Percentiles rank a stretch among this genome's conserved stretches.
Conservation (phyloP, 2,329 filamentous ascomycete genomes). For the Aspergillus niger region DNA sequence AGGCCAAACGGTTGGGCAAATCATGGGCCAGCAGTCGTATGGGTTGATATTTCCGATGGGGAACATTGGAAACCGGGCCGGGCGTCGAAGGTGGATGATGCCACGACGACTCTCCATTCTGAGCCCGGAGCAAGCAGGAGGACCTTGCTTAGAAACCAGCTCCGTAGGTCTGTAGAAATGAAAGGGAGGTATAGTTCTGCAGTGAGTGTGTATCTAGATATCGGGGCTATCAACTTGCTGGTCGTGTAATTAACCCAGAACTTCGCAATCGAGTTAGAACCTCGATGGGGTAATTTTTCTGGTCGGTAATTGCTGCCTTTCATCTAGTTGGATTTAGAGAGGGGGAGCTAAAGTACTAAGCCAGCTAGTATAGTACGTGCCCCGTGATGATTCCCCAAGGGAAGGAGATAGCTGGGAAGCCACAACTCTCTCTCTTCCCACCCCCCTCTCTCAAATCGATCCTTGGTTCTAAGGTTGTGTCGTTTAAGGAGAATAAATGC, state of each 20-base stretch:
- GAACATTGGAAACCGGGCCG: not conserved
- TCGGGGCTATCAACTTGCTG: not conserved
- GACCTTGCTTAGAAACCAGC: not conserved
- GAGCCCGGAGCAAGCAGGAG: not conserved
- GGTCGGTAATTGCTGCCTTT: not conserved
- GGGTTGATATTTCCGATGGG: conserved; percentile 18
- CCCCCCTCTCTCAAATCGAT: no score
- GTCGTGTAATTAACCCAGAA: not conserved
- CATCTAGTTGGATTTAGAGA: not conserved
- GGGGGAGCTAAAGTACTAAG: not conserved
- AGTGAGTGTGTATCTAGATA: not conserved
- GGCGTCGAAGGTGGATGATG: not conserved
- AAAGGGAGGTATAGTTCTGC: not conserved
- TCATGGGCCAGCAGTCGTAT: not conserved
- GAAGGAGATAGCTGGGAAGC: not conserved
- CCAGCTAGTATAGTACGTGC: not conserved
- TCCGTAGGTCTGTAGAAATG: not conserved
- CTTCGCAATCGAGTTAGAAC: not conserved
- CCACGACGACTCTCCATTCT: not conserved
- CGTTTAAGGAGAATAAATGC: no score
- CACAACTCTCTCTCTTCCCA: not conserved
- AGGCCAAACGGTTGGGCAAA: not conserved
- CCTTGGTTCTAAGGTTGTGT: no score
- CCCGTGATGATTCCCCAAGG: not conserved
- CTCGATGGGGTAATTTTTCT: not conserved